Conservation (phyloP, 75 land plant genomes). For the Isoetes taiwanensis region DNA sequence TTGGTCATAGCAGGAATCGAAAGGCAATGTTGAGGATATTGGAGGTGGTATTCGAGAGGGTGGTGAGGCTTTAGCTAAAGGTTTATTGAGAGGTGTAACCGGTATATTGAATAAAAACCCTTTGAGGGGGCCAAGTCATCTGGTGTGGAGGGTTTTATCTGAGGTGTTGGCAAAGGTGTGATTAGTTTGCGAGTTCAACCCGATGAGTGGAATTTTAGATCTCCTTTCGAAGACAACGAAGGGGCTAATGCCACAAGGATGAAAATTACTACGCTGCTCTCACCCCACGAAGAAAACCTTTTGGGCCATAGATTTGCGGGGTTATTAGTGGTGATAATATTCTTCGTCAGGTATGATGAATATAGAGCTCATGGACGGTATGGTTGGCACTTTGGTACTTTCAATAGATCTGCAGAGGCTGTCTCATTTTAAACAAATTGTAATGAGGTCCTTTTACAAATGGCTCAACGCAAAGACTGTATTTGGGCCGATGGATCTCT, state of each 20-base stretch:
- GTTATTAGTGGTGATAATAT: constrained; percentile 91
- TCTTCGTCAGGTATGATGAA: constrained; percentile 81
- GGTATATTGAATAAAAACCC: constrained; percentile 96
- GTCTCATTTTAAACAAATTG: too few species aligned
- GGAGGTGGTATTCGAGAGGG: constrained; percentile 97
- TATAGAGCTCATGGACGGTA: constrained; percentile 95
- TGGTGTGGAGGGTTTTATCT: constrained; percentile 97
- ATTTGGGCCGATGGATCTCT: constrained; percentile 90
- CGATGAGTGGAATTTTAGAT: constrained; percentile 91
- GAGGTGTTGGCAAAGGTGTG: constrained; percentile 96
- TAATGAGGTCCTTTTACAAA: constrained; percentile 84
- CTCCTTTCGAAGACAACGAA: constrained; percentile 96
- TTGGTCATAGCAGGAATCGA: constrained; percentile 61
- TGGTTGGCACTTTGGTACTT: too few species aligned
- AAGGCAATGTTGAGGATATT: constrained; percentile 74
- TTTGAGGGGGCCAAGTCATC: constrained; percentile 94
- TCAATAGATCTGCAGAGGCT: too few species aligned
- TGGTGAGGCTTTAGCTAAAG: constrained; percentile 96
- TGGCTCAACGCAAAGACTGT: constrained; percentile 83
- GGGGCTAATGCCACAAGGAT: constrained; percentile 97
- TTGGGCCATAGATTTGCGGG: constrained; percentile 77
- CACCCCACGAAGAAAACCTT: constrained; percentile 70
- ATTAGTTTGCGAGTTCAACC: constrained; percentile 96
- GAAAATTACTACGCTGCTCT: constrained; percentile 86
- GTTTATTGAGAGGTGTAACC: constrained; percentile 88